Evolutionary conservation across 140 eudicot genomes (phyloP).

Genomic region (Anethum foeniculum): DNA sequence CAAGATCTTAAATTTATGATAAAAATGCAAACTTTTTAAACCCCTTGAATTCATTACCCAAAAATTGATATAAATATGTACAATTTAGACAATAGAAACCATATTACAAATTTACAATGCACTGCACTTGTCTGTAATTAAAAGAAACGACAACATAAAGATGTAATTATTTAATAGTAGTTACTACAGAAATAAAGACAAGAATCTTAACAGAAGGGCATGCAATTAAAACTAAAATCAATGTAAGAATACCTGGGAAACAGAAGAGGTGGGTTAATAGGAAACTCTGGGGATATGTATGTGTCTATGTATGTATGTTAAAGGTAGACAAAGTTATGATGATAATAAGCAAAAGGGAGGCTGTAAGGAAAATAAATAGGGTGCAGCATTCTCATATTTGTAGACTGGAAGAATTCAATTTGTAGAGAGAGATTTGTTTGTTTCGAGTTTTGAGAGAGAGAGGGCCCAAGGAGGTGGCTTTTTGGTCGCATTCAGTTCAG

Average conservation of each 20-base stretch:
- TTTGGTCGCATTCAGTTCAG: constrained; percentile 19
- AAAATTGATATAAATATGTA: background rate
- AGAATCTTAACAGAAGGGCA: background rate
- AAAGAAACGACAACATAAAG: background rate
- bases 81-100: constrained; percentile 16
- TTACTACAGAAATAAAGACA: constrained; percentile 7
- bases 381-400: constrained; percentile 37
- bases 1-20: constrained; percentile 18
- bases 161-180: background rate
- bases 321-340: background rate
- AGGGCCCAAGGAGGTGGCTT: constrained; percentile 4
- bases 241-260: background rate
- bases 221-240: background rate
- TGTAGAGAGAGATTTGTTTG: constrained; percentile 1
- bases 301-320: background rate
- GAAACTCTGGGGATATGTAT: background rate
- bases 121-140: background rate
- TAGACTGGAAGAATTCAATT: background rate
- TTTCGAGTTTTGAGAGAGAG: background rate
- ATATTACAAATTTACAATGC: background rate
- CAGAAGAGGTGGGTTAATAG: background rate
- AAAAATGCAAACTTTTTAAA: constrained; percentile 14
- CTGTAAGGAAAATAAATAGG: constrained; percentile 14
- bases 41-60: constrained; percentile 1
- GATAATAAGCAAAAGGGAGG: constrained; percentile 17